phyloP scores from a whole-genome alignment of 2,329 filamentous ascomycete genomes.

The Sporothrix dimorphospora region DNA sequence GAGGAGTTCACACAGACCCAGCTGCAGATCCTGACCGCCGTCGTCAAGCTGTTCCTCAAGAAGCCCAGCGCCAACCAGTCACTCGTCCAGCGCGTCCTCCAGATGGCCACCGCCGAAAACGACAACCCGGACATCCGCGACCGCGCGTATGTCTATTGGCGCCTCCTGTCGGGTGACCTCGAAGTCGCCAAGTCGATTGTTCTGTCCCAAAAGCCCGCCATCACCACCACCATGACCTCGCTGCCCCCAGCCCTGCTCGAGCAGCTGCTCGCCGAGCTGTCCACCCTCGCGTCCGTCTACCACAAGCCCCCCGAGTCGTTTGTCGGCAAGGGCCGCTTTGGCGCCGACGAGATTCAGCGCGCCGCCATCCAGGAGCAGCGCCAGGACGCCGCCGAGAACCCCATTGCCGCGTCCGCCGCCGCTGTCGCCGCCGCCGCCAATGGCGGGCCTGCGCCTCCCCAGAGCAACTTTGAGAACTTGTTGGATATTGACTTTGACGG shows the following conservation, averaged over 20 bases:
- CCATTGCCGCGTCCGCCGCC: constrained; percentile 82
- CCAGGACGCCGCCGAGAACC: constrained; percentile 90
- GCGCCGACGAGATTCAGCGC: constrained; percentile 90
- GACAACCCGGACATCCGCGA: constrained; percentile 98
- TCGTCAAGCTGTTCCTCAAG: constrained; percentile 97
- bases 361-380: constrained; percentile 96
- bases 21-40: constrained; percentile 93
- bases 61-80: constrained; percentile 90
- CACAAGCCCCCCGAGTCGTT: constrained; percentile 99
- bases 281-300: constrained; percentile 94
- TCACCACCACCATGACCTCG: constrained; percentile 90
- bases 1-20: constrained; percentile 99
- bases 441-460: constrained; percentile 52
- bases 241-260: constrained; percentile 83
- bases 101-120: constrained; percentile 88
- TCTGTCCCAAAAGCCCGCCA: constrained; percentile 90
- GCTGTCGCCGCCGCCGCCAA: constrained; percentile 67
- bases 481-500: constrained; percentile 76
- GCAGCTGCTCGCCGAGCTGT: constrained; percentile 86
- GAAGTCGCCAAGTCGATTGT: constrained; percentile 92
- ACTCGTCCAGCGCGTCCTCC: constrained; percentile 91
- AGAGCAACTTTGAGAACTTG: constrained; percentile 89
- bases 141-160: constrained; percentile 97
- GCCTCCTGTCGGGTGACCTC: constrained; percentile 87
- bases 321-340: constrained; percentile 90